Base-by-base conservation (phyloP, 2,329 filamentous ascomycete genomes). In the Samsoniella hepiali region DNA sequence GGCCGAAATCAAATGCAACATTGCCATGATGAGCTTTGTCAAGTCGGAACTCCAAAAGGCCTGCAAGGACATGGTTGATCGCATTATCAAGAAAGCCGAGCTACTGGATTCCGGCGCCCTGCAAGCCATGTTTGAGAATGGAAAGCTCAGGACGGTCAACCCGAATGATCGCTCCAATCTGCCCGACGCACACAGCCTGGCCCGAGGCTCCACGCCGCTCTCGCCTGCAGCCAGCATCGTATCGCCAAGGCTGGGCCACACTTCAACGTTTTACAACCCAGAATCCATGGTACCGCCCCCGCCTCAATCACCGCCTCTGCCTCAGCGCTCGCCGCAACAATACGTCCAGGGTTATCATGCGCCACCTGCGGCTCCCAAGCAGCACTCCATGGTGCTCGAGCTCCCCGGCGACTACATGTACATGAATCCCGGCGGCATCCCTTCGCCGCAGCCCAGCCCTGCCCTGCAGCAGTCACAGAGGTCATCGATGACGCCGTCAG, bases 51-150 rank as follows among this genome's bases (percentile, higher is more conserved):
- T 84, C 69, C 88, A 88, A 75, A 81, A 85, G 9, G 85, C 88
- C 8, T 87, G 75, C 68, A 87, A 86, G 67, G 81, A 88, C 65
- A 88, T 91, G 84, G 83, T 91, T 1, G 79, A 83, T 60, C 82
- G 88, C 56, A 83, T 91, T 71, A 85, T 90, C 70, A 88, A 89
- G 70, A 90, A 90, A 77, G 88, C 88, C 0, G 87, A 89, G 73
- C 77, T 91, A 29, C 78, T 91, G 45, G 88, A 90, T 68, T 79
- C 87, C 6, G 88, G 88, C 17, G 79, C 84, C 22, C 77, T 91
- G 56, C 83, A 85, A 49, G 88, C 85, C 62, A 89, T 91, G 86
- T 84, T 89, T 70, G 82, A 88, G 68, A 78, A 88, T 65, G 87
- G 87, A 54, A 83, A 78, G 69, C 77, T 90, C 64, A 85, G 79